Percentiles rank a stretch among this genome's conserved stretches.
These are phyloP conservation scores for Bimuria novae-zelandiae DNA, from an alignment of 2,329 filamentous ascomycete genomes.

Conservation along the genomic window DNA sequence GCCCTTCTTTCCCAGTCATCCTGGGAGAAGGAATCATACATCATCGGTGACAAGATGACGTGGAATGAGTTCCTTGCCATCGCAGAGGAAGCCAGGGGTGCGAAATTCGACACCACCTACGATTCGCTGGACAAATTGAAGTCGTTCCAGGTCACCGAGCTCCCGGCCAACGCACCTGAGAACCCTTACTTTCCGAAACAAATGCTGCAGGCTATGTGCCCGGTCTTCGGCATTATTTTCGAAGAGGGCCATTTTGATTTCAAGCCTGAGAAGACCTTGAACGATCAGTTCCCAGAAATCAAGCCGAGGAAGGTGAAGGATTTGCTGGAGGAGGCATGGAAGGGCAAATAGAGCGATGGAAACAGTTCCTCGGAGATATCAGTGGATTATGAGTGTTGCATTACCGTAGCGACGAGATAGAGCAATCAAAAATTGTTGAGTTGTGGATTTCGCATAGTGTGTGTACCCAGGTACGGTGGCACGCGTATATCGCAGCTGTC, in stretches of 20 bases:
- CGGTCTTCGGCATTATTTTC: not conserved
- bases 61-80: constrained; percentile 13
- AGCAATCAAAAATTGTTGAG: too few relatives aligned
- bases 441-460: too few relatives aligned
- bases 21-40: constrained; percentile 47
- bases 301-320: not conserved
- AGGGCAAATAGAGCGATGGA: not conserved
- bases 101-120: constrained; percentile 9
- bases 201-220: not conserved
- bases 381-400: too few relatives aligned
- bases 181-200: not conserved
- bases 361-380: too few relatives aligned
- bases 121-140: constrained; percentile 15
- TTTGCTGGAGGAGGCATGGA: not conserved
- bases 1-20: constrained; percentile 46
- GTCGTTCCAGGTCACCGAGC: constrained; percentile 9
- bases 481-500: too few relatives aligned
- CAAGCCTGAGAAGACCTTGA: not conserved
- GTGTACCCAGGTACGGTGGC: too few relatives aligned
- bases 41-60: constrained; percentile 15
- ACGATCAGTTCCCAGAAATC: not conserved
- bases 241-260: not conserved
- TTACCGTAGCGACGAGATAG: too few relatives aligned
- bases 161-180: constrained; percentile 1
- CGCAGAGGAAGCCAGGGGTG: constrained; percentile 8